These are phyloP conservation scores for Porcisia deanei DNA, from an alignment of 208 protist genomes.

Conservation along the genomic window DNA sequence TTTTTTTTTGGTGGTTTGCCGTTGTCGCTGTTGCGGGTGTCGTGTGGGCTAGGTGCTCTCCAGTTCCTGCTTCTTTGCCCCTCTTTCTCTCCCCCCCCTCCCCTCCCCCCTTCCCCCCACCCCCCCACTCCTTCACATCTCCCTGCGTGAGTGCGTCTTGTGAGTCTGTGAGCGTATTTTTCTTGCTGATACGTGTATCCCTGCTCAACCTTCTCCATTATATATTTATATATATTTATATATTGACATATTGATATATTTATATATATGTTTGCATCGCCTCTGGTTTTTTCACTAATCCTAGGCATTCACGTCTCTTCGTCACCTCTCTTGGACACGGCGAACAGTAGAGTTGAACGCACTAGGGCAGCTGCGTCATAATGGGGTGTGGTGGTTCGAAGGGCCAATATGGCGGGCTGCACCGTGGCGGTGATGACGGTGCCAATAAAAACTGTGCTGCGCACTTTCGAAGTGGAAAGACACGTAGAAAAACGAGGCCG, in stretches of 20 bases:
- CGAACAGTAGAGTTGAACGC: too few species aligned
- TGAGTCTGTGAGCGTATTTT: not conserved
- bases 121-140: not conserved
- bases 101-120: too few species aligned
- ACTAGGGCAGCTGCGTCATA: not conserved
- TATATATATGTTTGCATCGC: too few species aligned
- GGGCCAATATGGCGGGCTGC: not conserved
- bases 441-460: not conserved
- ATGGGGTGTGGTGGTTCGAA: slow-evolving; percentile 40
- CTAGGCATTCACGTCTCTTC: too few species aligned
- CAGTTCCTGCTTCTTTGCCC: not conserved
- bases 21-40: not conserved
- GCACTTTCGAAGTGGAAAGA: not conserved
- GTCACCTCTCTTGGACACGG: too few species aligned
- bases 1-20: not conserved
- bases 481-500: not conserved
- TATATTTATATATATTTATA: not conserved
- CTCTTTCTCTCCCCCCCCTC: not conserved
- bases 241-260: too few species aligned
- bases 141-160: not conserved
- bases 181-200: not conserved
- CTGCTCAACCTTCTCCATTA: not conserved
- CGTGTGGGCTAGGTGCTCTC: not conserved
- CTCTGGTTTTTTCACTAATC: too few species aligned
- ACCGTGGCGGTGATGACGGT: slow-evolving; percentile 3